phyloP scores from a whole-genome alignment of 2,329 filamentous ascomycete genomes.

The Epicoccum sorghinum region DNA sequence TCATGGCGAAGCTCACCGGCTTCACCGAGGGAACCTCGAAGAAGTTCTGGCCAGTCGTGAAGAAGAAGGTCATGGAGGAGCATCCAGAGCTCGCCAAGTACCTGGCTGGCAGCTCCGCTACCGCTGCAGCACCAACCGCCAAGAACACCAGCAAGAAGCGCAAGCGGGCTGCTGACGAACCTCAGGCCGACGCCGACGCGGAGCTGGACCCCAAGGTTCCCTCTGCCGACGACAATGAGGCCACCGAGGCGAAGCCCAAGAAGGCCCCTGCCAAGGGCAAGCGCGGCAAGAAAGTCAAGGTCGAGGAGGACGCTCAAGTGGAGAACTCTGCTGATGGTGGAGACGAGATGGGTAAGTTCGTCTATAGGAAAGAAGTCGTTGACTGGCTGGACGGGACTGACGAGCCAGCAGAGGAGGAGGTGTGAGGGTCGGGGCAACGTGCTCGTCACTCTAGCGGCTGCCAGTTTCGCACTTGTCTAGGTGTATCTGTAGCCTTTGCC shows the following conservation, averaged over 20 bases:
- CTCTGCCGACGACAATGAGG: conserved; percentile 3
- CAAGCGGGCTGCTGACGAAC: conserved; percentile 23
- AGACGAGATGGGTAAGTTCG: conserved; percentile 27
- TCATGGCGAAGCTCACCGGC: conserved; percentile 36
- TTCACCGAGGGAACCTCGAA: conserved; percentile 40
- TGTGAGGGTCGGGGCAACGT: no score
- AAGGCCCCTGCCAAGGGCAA: conserved; percentile 22
- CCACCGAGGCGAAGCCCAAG: conserved; percentile 12
- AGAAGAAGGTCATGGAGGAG: conserved; percentile 37
- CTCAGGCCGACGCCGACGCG: conserved; percentile 11
- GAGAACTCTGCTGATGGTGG: conserved; percentile 22
- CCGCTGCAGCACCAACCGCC: conserved; percentile 3
- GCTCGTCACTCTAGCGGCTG: no score
- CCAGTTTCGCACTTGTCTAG: no score
- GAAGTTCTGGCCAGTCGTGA: conserved; percentile 43
- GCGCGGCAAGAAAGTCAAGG: conserved; percentile 30
- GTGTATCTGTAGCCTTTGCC: no score
- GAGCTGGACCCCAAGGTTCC: conserved; percentile 7
- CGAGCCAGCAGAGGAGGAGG: conserved; percentile 2
- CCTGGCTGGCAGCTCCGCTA: conserved; percentile 1
- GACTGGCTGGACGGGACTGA: conserved; percentile 21
- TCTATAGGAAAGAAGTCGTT: conserved; percentile 7
- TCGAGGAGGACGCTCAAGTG: conserved; percentile 16
- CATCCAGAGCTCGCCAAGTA: conserved; percentile 32
- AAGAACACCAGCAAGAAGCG: conserved; percentile 29